Conservation (phyloP, 78 protist species). For the Speleostelium caveatum region DNA sequence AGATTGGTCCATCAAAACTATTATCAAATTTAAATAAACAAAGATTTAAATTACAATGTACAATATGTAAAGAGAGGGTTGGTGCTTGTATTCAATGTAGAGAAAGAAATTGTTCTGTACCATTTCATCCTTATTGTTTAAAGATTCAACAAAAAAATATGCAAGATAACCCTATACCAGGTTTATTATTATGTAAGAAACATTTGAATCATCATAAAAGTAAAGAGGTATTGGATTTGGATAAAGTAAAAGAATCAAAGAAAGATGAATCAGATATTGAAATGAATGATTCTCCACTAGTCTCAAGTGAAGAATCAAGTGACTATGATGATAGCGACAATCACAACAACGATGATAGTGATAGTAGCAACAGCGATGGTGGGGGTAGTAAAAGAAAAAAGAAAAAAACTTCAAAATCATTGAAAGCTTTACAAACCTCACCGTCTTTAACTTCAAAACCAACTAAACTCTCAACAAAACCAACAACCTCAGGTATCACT, state of each 20-base stretch:
- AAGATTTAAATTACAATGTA: slow-evolving; percentile 57
- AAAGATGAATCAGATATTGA: not conserved
- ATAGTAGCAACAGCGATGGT: not conserved
- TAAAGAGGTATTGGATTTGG: not conserved
- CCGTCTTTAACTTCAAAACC: not conserved
- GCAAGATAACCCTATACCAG: slow-evolving; percentile 21
- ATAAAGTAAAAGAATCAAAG: not conserved
- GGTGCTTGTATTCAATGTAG: slow-evolving; percentile 82
- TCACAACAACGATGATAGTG: not conserved
- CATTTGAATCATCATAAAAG: slow-evolving; percentile 16
- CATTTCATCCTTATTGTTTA: slow-evolving; percentile 77
- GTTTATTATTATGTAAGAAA: slow-evolving; percentile 54
- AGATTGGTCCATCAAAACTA: slow-evolving; percentile 45
- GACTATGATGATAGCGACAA: not conserved
- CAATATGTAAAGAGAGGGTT: slow-evolving; percentile 59
- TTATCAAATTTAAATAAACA: slow-evolving; percentile 33
- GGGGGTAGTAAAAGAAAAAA: not conserved
- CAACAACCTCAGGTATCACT: slow-evolving; percentile 52
- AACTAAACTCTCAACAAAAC: not conserved
- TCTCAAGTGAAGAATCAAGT: not conserved
- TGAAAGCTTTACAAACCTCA: not conserved
- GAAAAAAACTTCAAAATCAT: not conserved
- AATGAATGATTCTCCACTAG: not conserved
- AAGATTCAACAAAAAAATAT: slow-evolving; percentile 16
- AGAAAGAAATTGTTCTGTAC: slow-evolving; percentile 68